Evolutionary conservation across 2,329 filamentous ascomycete genomes (phyloP), one percentile per base, ranked within the genome.

Genomic region (Curvularia spicifera): DNA sequence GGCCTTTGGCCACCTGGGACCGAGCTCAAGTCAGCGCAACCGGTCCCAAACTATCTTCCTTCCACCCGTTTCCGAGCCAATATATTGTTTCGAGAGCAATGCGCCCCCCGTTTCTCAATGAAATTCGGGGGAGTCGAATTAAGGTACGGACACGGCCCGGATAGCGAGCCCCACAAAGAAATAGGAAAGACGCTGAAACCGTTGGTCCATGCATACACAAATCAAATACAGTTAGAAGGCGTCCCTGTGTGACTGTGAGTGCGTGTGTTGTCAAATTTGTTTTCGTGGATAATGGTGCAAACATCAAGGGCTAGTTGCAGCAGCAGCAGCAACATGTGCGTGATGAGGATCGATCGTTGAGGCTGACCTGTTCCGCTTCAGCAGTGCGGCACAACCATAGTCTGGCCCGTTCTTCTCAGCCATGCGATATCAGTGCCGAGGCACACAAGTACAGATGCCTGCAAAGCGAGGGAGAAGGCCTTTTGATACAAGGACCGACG

Each of bases 141-240:
- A 57, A 57, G 55, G 55, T 57, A 53, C 45, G 54, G 54, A 51
- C 51, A 45, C 50, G 57, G 53, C 49, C 53, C 57, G 57, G 44
- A 53, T 57, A 33, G 57, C 33, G 53, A 51, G 53, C 48, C 48
- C 48, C 57, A 56, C 53, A 52, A 28, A 33, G 35, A 44, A 45
- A 44, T 31, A 48, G 29, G 39, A 52, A 48, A 48, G 45, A 37
- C 24, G 22, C 26, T 51, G 57, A 56, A 51, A 51, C 57, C 52
- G 33, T 51, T 59, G 52, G 52, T 55, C 51, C 26, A 56, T 55
- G 57, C 55, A 42, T 39, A 37, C 9, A 12, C 33, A 26, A 26
- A 48, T 39, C 39, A 48, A 33, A 56, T 28, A 15, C 24, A 26
- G 42, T 50, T 52, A 24, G 26, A 57, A 43, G 40, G 31, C 48